Evolutionary conservation across 805 yeast species (phyloP), one percentile per base, ranked within the genome.

Genomic region (Aciculoconidium aculeatum): DNA sequence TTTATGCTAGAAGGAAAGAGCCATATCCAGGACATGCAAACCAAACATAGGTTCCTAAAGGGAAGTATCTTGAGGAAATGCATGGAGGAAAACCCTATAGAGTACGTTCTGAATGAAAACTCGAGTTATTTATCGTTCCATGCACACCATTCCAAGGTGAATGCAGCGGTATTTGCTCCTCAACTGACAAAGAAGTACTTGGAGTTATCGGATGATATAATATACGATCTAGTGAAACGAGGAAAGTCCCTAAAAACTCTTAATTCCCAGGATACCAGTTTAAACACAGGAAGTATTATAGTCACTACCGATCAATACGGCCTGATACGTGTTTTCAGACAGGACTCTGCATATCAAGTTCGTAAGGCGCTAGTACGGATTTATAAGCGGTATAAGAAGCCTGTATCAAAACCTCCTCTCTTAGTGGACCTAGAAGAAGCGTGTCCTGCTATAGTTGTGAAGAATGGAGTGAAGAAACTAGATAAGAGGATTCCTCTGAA

Each of bases 141-240:
- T 56, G 85, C 92, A 0, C 87, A 83, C 53, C 77, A 75, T 45
- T 59, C 78, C 1, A 70, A 74, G 19, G 83, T 86, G 18, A 87
- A 90, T 23, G 75, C 72, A 21, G 88, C 95, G 0, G 45, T 75
- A 1, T 73, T 86, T 55, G 95, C 94, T 1, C 95, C 96, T 0
- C 58, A 70, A 11, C 62, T 64, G 4, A 80, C 95, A 0, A 64
- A 72, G 27, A 76, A 74, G 38, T 58, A 79, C 9, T 52, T 88
- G 22, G 77, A 80, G 25, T 58, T 77, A 22, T 80, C 94, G 1
- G 82, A 82, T 46, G 96, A 87, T 53, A 74, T 82, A 7, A 74
- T 88, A 4, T 85, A 71, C 53, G 94, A 84, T 36, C 49, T 83
- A 30, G 42, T 47, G 11, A 54, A 45, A 28, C 38, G 62, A 18